Evolutionary conservation across 306 rosid genomes (phyloP), one percentile per base, ranked within the genome.

Genomic region (Spatholobus suberectus): DNA sequence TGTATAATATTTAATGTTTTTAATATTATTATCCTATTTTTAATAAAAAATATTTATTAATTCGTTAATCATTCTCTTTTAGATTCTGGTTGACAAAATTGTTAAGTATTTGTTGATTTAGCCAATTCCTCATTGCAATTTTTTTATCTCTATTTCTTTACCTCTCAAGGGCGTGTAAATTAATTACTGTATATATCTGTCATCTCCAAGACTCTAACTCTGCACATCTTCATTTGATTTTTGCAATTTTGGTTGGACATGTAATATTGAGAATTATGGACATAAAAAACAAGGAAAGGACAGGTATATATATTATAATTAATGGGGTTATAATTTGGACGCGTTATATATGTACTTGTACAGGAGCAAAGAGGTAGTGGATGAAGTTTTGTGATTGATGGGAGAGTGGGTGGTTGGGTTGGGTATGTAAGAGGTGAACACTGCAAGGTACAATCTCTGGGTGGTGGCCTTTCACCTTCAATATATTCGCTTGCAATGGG

Each of bases 401-500:
- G 69, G 61, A 38, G 68, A 59, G 81, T 38, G 58, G 81, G 75
- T 59, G 79, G 89, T 81, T 85, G 70, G 78, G 71, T 72, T 57
- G 73, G 78, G 80, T 43, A 72, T 52, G 46, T 62, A 52, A 58
- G 87, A 24, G 59, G 67, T 70, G 81, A 78, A 73, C 47, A 52
- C 26, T 41, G n/a, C 54, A 87, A 66, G 21, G 76, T 44, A 70
- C 38, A 44, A 43, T 70, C 83, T 69, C 70, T 61, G 72, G 77
- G 54, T 35, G 83, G 75, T 85, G 83, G 73, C 69, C 73, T 81
- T 83, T 85, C 90, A 65, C 82, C 85, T 80, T 89, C 88, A 87
- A 72, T 58, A 78, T 76, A 89, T 87, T 89, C 88, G 87, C 73
- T 75, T 61, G 84, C 88, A 77, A 83, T 81, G 77, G 61, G 81